Conservation (phyloP, 2,329 filamentous ascomycete species). For the Curvularia hawaiiensis region DNA sequence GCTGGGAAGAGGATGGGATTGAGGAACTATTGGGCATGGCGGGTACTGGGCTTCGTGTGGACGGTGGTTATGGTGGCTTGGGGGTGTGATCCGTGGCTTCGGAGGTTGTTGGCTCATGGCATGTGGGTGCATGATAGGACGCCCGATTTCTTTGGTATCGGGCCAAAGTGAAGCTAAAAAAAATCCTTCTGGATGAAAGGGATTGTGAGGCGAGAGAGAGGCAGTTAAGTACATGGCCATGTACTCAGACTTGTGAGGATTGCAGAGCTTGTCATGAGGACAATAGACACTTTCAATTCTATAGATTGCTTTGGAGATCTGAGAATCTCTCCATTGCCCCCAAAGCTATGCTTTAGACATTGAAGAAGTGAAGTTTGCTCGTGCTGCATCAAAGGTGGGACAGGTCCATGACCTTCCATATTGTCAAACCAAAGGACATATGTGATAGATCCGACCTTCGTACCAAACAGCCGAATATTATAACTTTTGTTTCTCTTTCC, state of each 20-base stretch:
- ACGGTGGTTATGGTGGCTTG: conserved; percentile 26
- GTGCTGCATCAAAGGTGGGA: background rate
- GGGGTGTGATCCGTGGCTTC: conserved; percentile 14
- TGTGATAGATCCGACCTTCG: background rate
- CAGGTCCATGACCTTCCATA: background rate
- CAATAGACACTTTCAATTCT: too few relatives aligned
- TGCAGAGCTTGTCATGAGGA: too few relatives aligned
- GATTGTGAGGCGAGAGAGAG: background rate
- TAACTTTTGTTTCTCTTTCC: background rate
- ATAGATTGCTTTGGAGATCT: background rate
- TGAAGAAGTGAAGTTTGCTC: background rate
- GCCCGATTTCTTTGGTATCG: conserved; percentile 29
- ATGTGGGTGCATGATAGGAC: conserved; percentile 29
- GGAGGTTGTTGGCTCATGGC: conserved; percentile 14
- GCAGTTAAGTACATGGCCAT: background rate
- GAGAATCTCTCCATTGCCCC: background rate
- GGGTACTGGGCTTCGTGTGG: conserved; percentile 30
- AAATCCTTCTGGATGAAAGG: background rate
- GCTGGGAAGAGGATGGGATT: conserved; percentile 27
- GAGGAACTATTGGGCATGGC: conserved; percentile 22
- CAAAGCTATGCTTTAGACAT: background rate
- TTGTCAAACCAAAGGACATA: background rate
- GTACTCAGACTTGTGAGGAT: background rate
- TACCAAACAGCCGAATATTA: background rate
- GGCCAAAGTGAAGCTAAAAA: conserved; percentile 10